Conservation (phyloP, 2,329 filamentous ascomycete genomes). For the Cordyceps pruinosa region DNA sequence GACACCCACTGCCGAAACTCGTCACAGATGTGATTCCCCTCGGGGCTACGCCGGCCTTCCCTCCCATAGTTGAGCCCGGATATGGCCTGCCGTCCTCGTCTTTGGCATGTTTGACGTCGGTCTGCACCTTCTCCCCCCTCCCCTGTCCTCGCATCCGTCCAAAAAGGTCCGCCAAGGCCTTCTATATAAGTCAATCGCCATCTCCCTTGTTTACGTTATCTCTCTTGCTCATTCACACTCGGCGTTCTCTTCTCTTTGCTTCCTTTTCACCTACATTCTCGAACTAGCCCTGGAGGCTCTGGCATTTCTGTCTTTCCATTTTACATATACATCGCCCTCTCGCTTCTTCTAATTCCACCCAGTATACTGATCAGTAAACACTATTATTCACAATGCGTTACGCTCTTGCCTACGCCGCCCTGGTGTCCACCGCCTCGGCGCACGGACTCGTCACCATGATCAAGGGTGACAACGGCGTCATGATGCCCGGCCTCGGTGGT, state of each 20-base stretch:
- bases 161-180: neutral
- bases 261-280: neutral
- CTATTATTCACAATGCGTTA: constrained; percentile 26
- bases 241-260: neutral
- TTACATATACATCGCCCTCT: neutral
- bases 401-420: constrained; percentile 21
- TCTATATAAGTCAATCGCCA: constrained; percentile 1
- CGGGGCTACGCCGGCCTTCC: no score
- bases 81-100: neutral
- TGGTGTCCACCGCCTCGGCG: constrained; percentile 44
- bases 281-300: constrained; percentile 11
- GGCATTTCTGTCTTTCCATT: constrained; percentile 7
- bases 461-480: constrained; percentile 53
- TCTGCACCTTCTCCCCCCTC: neutral
- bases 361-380: neutral
- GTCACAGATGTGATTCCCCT: neutral
- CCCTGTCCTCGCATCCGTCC: neutral
- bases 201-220: neutral
- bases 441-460: constrained; percentile 53
- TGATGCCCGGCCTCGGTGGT: constrained; percentile 50
- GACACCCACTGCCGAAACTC: constrained; percentile 2
- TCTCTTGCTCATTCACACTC: constrained; percentile 6
- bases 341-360: neutral
- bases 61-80: no score
- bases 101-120: neutral